Conservation (phyloP, 805 yeast genomes). For the Wickerhamomyces chaumierensis region DNA sequence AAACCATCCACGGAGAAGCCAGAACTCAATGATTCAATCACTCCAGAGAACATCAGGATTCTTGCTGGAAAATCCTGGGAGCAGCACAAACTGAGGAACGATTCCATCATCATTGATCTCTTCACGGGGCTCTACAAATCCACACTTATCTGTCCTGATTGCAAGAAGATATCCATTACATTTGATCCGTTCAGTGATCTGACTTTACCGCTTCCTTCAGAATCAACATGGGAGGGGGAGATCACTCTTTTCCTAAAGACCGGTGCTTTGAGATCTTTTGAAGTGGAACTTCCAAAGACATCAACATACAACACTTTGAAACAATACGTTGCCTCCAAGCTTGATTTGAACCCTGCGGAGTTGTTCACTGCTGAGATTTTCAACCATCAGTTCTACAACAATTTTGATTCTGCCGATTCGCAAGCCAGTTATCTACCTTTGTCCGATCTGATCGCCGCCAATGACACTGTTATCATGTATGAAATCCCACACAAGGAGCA, state of each 20-base stretch:
- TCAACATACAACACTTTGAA: conserved; percentile 56
- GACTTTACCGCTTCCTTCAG: conserved; percentile 79
- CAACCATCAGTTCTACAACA: conserved; percentile 54
- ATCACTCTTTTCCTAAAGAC: conserved; percentile 52
- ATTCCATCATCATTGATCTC: conserved; percentile 73
- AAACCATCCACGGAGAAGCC: conserved; percentile 91
- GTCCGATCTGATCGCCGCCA: conserved; percentile 48
- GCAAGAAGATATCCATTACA: conserved; percentile 70
- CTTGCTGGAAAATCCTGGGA: conserved; percentile 75
- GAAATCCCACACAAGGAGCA: conserved; percentile 29
- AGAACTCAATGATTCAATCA: conserved; percentile 48
- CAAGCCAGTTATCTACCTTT: conserved; percentile 44
- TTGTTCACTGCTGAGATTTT: conserved; percentile 52
- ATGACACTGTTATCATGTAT: conserved; percentile 61
- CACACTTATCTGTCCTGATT: conserved; percentile 78
- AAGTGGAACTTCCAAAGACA: conserved; percentile 61
- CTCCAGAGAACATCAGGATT: conserved; percentile 38
- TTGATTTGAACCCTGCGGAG: conserved; percentile 23
- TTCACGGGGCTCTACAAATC: conserved; percentile 90
- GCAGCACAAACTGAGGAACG: conserved; percentile 68
- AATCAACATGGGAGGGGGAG: conserved; percentile 57
- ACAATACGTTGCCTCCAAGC: conserved; percentile 42
- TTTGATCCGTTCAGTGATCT: conserved; percentile 91
- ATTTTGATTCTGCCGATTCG: conserved; percentile 54
- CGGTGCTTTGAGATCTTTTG: conserved; percentile 39